phyloP scores from a whole-genome alignment of 495 filamentous ascomycete species.

The Xylaria scruposa region DNA sequence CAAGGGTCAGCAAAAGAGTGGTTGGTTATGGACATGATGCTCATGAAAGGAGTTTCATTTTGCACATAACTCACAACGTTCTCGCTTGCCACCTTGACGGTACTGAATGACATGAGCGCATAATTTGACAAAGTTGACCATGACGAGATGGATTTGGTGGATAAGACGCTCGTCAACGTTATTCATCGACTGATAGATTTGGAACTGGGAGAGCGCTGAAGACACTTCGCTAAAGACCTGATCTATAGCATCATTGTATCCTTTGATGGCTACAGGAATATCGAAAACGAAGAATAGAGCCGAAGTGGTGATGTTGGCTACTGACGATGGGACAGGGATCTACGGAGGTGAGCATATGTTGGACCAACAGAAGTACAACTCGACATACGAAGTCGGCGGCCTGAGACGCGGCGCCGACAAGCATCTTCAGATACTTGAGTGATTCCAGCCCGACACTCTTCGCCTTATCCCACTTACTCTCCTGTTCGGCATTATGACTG shows the following conservation, averaged over 20 bases:
- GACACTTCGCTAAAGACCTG: slow-evolving; percentile 23
- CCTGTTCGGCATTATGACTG: not conserved
- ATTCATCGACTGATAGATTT: slow-evolving; percentile 27
- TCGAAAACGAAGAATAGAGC: slow-evolving; percentile 31
- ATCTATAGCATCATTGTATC: slow-evolving; percentile 26
- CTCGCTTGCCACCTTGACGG: slow-evolving; percentile 25
- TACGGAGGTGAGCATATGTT: not conserved
- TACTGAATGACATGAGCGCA: slow-evolving; percentile 31
- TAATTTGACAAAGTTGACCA: slow-evolving; percentile 30
- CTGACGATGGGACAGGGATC: slow-evolving; percentile 22
- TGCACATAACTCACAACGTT: slow-evolving; percentile 10
- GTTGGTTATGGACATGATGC: too few relatives aligned
- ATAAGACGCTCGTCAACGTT: slow-evolving; percentile 16
- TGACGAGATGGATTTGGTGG: slow-evolving; percentile 22
- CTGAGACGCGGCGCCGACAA: slow-evolving; percentile 27
- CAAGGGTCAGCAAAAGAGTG: not conserved
- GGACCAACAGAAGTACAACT: not conserved
- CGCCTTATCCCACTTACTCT: slow-evolving; percentile 26
- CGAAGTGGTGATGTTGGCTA: slow-evolving; percentile 16
- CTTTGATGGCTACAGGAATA: slow-evolving; percentile 27
- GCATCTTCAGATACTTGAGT: slow-evolving; percentile 26
- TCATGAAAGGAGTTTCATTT: not conserved
- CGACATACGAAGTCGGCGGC: slow-evolving; percentile 22
- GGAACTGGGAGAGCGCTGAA: slow-evolving; percentile 28
- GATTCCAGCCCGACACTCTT: slow-evolving; percentile 26